Conservation (phyloP, 805 yeast genomes). For the Lipomyces yamadae region DNA sequence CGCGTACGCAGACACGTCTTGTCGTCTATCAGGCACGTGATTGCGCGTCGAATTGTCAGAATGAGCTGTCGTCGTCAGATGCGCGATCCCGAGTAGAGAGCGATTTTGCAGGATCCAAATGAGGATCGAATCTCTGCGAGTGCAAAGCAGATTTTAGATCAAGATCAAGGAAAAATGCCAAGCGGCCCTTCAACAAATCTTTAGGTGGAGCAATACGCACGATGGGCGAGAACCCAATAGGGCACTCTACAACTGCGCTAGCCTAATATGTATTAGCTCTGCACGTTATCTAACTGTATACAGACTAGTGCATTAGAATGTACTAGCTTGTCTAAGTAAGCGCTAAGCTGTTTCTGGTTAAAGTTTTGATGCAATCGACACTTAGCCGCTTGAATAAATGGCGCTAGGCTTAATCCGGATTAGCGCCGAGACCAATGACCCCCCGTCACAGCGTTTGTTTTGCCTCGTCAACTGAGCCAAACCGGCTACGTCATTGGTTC, state of each 20-base stretch:
- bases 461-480: background rate
- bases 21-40: background rate
- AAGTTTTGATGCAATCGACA: background rate
- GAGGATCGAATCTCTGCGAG: conserved; percentile 1
- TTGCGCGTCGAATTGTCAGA: background rate
- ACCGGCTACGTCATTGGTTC: background rate
- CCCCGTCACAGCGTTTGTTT: background rate
- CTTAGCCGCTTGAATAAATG: background rate
- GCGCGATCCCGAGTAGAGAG: background rate
- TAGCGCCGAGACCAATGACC: background rate
- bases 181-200: background rate
- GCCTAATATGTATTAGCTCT: background rate
- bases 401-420: background rate
- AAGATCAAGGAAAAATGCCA: background rate
- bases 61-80: background rate
- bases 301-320: background rate
- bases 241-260: background rate
- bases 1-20: background rate
- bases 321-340: background rate
- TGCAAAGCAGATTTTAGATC: background rate
- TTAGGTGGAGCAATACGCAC: background rate
- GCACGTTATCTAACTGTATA: background rate
- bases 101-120: background rate
- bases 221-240: background rate
- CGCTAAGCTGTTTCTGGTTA: background rate